A percentile compares a stretch with the other conserved stretches of the same genome.
phyloP scores from a whole-genome alignment of 306 rosid genomes.

The Cajanus cajan region DNA sequence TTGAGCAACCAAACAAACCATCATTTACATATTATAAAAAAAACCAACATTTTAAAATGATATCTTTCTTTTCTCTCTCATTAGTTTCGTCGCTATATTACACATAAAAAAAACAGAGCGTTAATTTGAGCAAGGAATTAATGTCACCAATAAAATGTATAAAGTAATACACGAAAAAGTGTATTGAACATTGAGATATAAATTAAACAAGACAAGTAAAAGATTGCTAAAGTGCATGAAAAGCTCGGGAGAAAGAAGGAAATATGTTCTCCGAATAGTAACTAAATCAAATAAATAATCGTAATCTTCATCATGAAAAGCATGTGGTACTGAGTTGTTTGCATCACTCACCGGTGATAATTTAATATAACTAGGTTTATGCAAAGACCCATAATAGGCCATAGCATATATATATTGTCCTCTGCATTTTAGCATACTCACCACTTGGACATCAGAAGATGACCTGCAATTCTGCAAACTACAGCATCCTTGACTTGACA shows the following conservation, averaged over 20 bases:
- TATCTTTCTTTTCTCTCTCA: too few relatives aligned
- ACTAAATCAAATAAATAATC: not conserved
- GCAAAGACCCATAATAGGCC: too few relatives aligned
- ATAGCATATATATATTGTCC: not conserved
- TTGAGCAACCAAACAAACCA: too few relatives aligned
- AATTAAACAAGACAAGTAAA: not conserved
- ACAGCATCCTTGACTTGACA: not conserved
- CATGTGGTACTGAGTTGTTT: not conserved
- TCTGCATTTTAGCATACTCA: not conserved
- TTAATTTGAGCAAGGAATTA: not conserved
- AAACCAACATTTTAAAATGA: too few relatives aligned
- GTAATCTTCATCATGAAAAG: not conserved
- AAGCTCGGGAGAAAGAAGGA: not conserved
- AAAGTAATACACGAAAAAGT: not conserved
- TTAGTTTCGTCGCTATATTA: too few relatives aligned
- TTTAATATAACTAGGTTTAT: not conserved
- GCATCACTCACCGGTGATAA: not conserved
- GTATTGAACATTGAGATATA: not conserved
- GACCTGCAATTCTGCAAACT: not conserved
- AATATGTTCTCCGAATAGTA: not conserved
- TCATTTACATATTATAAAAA: too few relatives aligned
- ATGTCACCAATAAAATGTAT: too few relatives aligned
- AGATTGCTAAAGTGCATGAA: not conserved
- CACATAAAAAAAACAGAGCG: too few relatives aligned
- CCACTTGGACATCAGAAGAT: not conserved